These are phyloP conservation scores for Kondoa malvinella DNA, from an alignment of 768 basidiomycete species.

Conservation along the genomic window DNA sequence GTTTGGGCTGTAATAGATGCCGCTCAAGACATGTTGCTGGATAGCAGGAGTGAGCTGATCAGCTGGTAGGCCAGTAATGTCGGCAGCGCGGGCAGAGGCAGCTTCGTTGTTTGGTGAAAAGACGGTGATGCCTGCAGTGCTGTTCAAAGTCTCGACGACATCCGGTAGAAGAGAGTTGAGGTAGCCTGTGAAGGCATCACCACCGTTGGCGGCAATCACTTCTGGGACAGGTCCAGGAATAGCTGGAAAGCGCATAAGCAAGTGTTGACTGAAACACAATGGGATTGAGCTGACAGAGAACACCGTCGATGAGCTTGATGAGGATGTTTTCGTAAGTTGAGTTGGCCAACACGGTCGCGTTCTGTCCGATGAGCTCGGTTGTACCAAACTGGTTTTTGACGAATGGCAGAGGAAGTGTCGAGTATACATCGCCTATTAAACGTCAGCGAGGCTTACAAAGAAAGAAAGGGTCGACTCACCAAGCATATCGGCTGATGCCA, in stretches of 20 bases:
- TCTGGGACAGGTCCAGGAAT: neutral
- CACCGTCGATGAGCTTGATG: slow-evolving; percentile 2
- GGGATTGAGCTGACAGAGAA: neutral
- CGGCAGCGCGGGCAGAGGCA: neutral
- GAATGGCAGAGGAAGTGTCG: neutral
- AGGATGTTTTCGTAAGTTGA: slow-evolving; percentile 4
- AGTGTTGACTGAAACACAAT: neutral
- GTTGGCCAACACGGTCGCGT: neutral
- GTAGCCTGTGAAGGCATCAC: neutral
- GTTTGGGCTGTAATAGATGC: neutral
- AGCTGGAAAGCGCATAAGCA: neutral
- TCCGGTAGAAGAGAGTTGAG: neutral
- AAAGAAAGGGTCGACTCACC: neutral
- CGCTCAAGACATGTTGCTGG: slow-evolving; percentile 2
- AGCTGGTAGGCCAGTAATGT: neutral
- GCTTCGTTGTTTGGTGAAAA: neutral
- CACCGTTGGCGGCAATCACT: neutral
- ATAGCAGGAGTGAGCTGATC: neutral
- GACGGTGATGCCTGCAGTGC: neutral
- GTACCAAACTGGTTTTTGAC: slow-evolving; percentile 4
- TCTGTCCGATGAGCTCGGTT: slow-evolving; percentile 5
- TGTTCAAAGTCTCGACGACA: neutral
- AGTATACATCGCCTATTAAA: neutral
- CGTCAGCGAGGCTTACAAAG: neutral
- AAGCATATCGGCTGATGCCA: neutral